Percentiles rank a stretch among this genome's conserved stretches.
Evolutionary conservation across 495 filamentous ascomycete genomes (phyloP).

Genomic region (Neurospora sp.): DNA sequence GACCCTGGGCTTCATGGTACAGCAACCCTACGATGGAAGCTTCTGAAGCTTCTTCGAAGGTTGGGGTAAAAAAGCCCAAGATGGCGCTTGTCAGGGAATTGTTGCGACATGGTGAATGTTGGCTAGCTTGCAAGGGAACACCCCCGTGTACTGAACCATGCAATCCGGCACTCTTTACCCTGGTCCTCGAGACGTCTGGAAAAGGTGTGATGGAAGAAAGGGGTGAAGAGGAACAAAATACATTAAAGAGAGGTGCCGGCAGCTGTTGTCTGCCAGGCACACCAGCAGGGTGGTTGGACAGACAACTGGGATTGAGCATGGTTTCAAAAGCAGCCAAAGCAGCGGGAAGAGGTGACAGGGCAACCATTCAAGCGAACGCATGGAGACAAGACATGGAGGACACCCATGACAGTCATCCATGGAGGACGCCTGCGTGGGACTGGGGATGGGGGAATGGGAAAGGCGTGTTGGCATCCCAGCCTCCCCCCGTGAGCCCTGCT

Average conservation of each 20-base stretch:
- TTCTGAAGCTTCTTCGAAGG: not conserved
- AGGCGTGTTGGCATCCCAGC: slow-evolving; percentile 1
- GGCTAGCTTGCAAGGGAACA: not conserved
- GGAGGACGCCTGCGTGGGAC: slow-evolving; percentile 8
- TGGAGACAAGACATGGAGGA: slow-evolving; percentile 15
- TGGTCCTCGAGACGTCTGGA: slow-evolving; percentile 6
- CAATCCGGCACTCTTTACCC: slow-evolving; percentile 7
- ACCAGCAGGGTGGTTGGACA: slow-evolving; percentile 9
- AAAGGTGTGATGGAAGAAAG: slow-evolving; percentile 12
- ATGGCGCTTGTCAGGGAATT: not conserved
- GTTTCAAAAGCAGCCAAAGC: slow-evolving; percentile 14
- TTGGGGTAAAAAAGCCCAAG: not conserved
- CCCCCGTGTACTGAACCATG: slow-evolving; percentile 15
- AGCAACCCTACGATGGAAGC: not conserved
- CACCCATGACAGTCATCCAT: slow-evolving; percentile 13
- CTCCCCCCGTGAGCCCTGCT: not conserved
- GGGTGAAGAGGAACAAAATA: not conserved
- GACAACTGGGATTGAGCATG: slow-evolving; percentile 14
- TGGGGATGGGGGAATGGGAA: slow-evolving; percentile 3
- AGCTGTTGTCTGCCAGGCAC: not conserved
- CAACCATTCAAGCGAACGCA: slow-evolving; percentile 8
- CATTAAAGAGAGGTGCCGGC: not conserved
- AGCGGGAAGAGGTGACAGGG: slow-evolving; percentile 19
- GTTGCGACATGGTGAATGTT: not conserved
- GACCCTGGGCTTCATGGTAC: not conserved